Percentiles rank a stretch among this genome's conserved stretches.
phyloP scores from a whole-genome alignment of 106 monocot species.

The Dendrobium catenatum region DNA sequence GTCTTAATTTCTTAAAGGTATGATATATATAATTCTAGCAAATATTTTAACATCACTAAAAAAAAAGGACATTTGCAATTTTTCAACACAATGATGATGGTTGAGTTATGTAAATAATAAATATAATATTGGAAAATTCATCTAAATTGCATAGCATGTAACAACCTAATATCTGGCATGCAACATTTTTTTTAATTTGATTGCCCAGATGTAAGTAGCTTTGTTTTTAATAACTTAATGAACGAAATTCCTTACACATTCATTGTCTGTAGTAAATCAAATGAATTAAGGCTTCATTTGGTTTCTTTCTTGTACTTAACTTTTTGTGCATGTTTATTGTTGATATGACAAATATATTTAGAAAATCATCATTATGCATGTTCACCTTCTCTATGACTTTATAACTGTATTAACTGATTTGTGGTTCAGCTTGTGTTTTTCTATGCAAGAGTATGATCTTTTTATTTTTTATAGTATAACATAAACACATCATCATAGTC shows the following conservation, averaged over 20 bases:
- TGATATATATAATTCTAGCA: too few relatives aligned
- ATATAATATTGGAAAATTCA: too few relatives aligned
- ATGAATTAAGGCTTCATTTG: background rate
- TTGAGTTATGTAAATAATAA: too few relatives aligned
- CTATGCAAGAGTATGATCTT: background rate
- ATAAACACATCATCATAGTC: too few relatives aligned
- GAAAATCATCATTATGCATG: background rate
- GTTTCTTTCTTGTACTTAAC: background rate
- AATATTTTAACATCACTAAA: too few relatives aligned
- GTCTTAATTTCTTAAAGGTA: too few relatives aligned
- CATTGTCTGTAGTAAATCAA: background rate
- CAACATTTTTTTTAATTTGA: background rate
- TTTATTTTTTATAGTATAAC: background rate
- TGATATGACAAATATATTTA: background rate
- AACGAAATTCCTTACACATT: background rate
- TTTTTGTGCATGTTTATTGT: background rate
- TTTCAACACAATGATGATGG: too few relatives aligned
- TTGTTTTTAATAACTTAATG: background rate
- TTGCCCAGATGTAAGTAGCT: background rate
- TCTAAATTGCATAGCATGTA: background rate
- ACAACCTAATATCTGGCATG: background rate
- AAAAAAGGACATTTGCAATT: too few relatives aligned
- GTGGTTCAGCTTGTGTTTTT: background rate
- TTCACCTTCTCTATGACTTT: background rate
- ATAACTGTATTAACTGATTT: background rate